phyloP scores from a whole-genome alignment of 495 filamentous ascomycete genomes.

The Cercophora newfieldiana region DNA sequence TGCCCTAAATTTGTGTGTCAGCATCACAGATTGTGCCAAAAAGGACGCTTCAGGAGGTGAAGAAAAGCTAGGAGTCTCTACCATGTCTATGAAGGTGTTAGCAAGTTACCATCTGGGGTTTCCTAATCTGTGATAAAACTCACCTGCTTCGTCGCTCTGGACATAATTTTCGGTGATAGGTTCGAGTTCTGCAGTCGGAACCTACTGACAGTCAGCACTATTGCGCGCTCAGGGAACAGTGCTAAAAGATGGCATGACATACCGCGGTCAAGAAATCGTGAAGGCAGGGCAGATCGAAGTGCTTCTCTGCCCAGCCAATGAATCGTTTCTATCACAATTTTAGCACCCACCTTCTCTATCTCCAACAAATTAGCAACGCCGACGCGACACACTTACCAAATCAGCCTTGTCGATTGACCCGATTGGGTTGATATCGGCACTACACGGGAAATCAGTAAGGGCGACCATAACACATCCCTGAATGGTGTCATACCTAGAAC shows the following conservation, averaged over 20 bases:
- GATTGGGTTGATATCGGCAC: slow-evolving; percentile 57
- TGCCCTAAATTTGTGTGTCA: slow-evolving; percentile 19
- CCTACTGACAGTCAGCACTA: not conserved
- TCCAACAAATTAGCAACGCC: slow-evolving; percentile 56
- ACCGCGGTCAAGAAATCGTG: slow-evolving; percentile 73
- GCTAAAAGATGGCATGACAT: not conserved
- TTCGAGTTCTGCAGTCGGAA: slow-evolving; percentile 38
- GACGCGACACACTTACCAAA: slow-evolving; percentile 50
- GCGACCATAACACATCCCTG: not conserved
- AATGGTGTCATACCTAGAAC: slow-evolving; percentile 6
- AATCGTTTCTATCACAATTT: slow-evolving; percentile 32
- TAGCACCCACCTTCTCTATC: slow-evolving; percentile 23
- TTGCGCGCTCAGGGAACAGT: not conserved
- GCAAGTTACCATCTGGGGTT: too few species aligned
- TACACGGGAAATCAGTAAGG: not conserved
- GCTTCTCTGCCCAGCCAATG: slow-evolving; percentile 53
- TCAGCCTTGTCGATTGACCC: slow-evolving; percentile 72
- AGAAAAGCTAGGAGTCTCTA: not conserved
- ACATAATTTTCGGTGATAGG: slow-evolving; percentile 43
- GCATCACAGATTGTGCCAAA: not conserved
- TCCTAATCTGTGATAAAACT: too few species aligned
- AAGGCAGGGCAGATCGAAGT: slow-evolving; percentile 71
- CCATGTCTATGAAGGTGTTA: not conserved
- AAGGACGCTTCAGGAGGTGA: too few species aligned
- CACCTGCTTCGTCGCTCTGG: slow-evolving; percentile 15